Evolutionary conservation across 371 early-diverging fungal species (phyloP), one percentile per base, ranked within the genome.

Genomic region (Blakeslea trispora): DNA sequence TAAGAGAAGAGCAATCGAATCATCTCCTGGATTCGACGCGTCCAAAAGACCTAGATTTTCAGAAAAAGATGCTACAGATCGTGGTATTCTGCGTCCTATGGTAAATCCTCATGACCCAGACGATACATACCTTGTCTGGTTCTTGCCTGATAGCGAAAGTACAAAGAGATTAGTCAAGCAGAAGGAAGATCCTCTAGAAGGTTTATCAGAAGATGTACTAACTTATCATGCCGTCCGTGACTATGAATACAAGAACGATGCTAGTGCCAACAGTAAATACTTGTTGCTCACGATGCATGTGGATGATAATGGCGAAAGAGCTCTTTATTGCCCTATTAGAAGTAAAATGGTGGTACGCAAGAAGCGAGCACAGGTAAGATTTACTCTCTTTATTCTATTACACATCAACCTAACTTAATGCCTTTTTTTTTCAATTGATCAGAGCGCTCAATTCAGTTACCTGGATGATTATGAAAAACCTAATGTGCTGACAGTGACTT

Each of bases 31-130:
- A 37, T 22, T 18, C 8, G 23, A 52, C 31, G 14, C 37, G 14
- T 15, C 37, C 1, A 59, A 64, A 28, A n/a, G 55, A 34, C 50
- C 55, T 46, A 45, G 66, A 3, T 24, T 46, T 14, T 70, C 61
- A 14, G 55, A 61, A 31, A 43, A 39, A 18, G 79, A 78, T 67
- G 83, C 50, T n/a, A 77, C 81, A 1, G 75, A 82, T 19, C 80
- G 75, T 49, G 84, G 85, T 45, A 79, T 84, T 37, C 62, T 86
- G 59, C 73, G 76, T 35, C 83, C 85, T 0, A 70, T 87, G 57
- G 72, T 80, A 43, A 75, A 78, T 46, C 78, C 76, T 61, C 52
- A 84, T 63, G 75, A 82, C 66, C 57, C 80, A 61, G 60, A 68
- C 48, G 65, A 82, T 64, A 71, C 66, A 7, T 80, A 74, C 43